Base-by-base conservation (phyloP, 2,329 filamentous ascomycete genomes). In the Colletotrichum phormii region DNA sequence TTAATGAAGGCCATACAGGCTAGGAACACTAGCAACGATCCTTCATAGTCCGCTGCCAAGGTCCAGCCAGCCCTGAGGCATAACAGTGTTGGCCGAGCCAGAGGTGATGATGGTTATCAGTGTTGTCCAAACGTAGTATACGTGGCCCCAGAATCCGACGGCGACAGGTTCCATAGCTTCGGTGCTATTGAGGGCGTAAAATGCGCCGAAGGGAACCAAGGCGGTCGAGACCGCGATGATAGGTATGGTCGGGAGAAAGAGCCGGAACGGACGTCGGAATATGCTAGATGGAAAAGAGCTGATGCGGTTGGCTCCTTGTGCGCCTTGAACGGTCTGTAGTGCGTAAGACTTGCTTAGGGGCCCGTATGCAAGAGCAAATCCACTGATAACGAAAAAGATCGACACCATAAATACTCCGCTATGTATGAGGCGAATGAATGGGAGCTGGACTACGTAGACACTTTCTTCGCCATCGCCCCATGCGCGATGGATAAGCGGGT, bases 31-130 rank as follows among this genome's bases (percentile, higher is more conserved):
- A 88, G 83, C 76, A 91, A 84, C 3, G 88, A 90, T 77, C 86
- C 88, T 70, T 87, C 83, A 76, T 89, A 90, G 78, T 91, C 89
- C 62, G 90, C 85, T 2, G 89, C 88, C 57, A 91, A 90, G 4
- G 89, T 91, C 89, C 89, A 91, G n/a, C 89, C 89, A 91, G n/a
- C 90, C 80, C 74, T 91, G 89, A 24, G 88, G 84, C 76, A 91
- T 88, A 12, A 71, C 81, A 62, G 84, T 81, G 86, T 86, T 88
- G 73, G 82, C 81, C 80, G 85, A 89, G 35, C 88, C 78, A 62
- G 88, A 84, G 46, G 88, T 75, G 72, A 89, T 88, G 26, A 82
- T 78, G 72, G 82, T 86, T 82, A 88, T 85, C 68, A 85, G 81
- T 74, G 78, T 76, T 29, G 74, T 73, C 87, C 87, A 89, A 86